phyloP scores from a whole-genome alignment of 371 early-diverging fungal species.

The Entomophthora muscae region DNA sequence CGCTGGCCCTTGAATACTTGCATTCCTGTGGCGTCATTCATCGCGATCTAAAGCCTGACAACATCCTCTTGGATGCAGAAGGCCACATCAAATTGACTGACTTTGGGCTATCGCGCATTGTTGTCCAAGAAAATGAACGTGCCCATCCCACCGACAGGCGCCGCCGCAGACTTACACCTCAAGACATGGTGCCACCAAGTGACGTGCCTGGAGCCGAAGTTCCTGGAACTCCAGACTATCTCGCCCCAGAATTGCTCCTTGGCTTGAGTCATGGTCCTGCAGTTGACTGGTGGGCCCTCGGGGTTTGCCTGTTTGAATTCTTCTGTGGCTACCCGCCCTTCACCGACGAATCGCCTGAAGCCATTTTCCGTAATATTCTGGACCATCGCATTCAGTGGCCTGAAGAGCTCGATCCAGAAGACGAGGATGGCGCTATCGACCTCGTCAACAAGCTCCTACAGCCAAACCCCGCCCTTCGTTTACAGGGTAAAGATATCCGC shows the following conservation, averaged over 20 bases:
- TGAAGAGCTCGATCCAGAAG: conserved; percentile 33
- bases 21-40: conserved; percentile 58
- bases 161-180: not conserved
- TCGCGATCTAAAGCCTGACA: conserved; percentile 76
- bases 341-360: conserved; percentile 58
- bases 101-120: conserved; percentile 74
- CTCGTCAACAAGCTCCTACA: conserved; percentile 47
- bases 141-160: not conserved
- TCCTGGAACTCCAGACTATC: conserved; percentile 90
- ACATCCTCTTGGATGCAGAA: conserved; percentile 55
- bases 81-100: conserved; percentile 86
- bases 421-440: conserved; percentile 29
- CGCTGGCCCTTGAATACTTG: conserved; percentile 73
- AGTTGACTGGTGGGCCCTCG: conserved; percentile 91
- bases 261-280: conserved; percentile 70
- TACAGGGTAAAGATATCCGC: conserved; percentile 42
- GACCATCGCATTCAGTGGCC: conserved; percentile 48
- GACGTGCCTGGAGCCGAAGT: not conserved
- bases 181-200: conserved; percentile 12
- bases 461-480: conserved; percentile 42
- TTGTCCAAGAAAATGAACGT: conserved; percentile 16
- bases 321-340: conserved; percentile 78
- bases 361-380: conserved; percentile 70
- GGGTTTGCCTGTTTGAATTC: conserved; percentile 80
- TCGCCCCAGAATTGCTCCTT: conserved; percentile 89